phyloP scores from a whole-genome alignment of 202 grass and related monocot genomes.

The Saccharum hybrid region DNA sequence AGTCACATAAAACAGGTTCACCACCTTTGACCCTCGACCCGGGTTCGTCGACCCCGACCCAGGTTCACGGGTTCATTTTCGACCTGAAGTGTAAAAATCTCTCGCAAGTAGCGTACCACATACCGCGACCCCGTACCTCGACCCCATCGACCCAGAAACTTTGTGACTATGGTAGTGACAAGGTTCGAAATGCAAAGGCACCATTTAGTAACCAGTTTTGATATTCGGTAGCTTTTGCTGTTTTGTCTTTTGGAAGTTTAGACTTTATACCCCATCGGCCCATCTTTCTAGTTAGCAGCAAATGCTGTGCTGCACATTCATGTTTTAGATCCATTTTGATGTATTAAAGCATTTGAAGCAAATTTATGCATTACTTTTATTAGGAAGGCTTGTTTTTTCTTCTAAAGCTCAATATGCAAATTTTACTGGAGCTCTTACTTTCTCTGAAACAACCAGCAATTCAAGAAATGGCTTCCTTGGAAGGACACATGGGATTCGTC shows the following conservation, averaged over 20 bases:
- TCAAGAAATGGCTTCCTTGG: slow-evolving; percentile 70
- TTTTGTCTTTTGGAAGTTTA: slow-evolving; percentile 12
- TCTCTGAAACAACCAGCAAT: slow-evolving; percentile 66
- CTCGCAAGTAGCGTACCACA: no score
- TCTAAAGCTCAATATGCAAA: slow-evolving; percentile 16
- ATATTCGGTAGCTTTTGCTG: background rate
- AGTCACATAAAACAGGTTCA: no score
- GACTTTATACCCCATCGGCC: background rate
- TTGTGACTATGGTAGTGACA: no score
- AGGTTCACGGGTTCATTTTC: no score
- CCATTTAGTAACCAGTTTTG: background rate
- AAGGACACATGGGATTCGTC: slow-evolving; percentile 49
- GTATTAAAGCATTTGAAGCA: background rate
- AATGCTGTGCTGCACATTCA: slow-evolving; percentile 4
- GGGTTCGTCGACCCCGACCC: no score
- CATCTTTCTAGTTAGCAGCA: slow-evolving; percentile 26
- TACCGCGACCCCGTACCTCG: no score
- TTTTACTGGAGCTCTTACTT: slow-evolving; percentile 27
- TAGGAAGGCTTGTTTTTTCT: background rate
- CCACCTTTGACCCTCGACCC: no score
- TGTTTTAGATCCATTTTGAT: slow-evolving; percentile 15
- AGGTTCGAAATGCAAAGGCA: background rate
- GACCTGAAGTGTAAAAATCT: no score
- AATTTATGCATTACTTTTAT: slow-evolving; percentile 15
- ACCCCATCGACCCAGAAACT: no score